Percentiles rank a stretch among this genome's conserved stretches.
Conservation (phyloP, 2,329 filamentous ascomycete genomes). For the Fusarium verrucosum region DNA sequence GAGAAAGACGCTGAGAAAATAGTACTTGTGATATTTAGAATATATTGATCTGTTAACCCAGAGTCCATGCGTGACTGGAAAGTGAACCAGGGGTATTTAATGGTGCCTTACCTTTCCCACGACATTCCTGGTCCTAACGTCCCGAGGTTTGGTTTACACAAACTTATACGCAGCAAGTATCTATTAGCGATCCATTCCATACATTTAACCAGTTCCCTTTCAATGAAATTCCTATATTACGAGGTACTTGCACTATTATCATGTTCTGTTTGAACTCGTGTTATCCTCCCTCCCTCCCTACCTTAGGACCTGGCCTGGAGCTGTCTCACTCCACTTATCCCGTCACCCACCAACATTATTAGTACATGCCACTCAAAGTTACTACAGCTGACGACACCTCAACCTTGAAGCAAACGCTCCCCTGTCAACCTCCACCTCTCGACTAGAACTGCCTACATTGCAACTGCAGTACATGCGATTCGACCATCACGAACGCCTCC, state of each 20-base stretch:
- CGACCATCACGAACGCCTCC: neutral
- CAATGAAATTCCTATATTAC: neutral
- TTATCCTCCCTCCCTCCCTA: neutral
- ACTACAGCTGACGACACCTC: conserved; percentile 37
- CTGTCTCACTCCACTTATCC: conserved; percentile 11
- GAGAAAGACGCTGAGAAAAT: neutral
- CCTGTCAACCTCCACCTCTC: conserved; percentile 8
- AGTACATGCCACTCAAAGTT: conserved; percentile 20
- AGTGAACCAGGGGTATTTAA: no score
- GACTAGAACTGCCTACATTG: neutral
- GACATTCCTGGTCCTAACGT: neutral
- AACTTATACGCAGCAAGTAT: neutral
- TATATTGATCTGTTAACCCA: neutral
- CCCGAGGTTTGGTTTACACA: neutral
- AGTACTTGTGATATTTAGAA: conserved; percentile 10
- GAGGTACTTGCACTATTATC: neutral
- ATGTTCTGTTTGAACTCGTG: neutral
- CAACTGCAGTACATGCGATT: neutral
- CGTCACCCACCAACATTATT: conserved; percentile 16
- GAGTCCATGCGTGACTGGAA: neutral
- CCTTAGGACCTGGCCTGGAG: neutral
- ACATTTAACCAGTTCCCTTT: neutral
- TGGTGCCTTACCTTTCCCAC: neutral
- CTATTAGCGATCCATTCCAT: neutral
- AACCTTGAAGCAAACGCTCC: conserved; percentile 21